Percentiles rank a stretch among this genome's conserved stretches.
These are phyloP conservation scores for Globisporangium viniferum DNA, from an alignment of 352 stramenopile genomes.

Conservation along the genomic window DNA sequence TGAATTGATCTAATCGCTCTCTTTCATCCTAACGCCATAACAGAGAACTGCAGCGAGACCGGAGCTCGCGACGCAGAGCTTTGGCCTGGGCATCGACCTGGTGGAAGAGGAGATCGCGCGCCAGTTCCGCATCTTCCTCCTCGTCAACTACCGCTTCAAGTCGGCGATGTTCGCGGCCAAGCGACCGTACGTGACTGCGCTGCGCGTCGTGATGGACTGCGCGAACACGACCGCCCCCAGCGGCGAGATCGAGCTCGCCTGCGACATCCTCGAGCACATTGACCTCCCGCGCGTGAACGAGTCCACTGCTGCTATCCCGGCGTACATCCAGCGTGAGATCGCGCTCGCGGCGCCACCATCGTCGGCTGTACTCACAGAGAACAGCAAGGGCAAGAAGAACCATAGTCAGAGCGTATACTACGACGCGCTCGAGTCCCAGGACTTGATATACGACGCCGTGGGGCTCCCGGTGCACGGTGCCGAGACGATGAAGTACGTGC, in stretches of 20 bases:
- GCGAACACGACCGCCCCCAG: slow-evolving; percentile 28
- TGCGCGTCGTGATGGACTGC: slow-evolving; percentile 60
- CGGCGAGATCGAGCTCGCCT: slow-evolving; percentile 24
- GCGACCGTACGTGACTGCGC: slow-evolving; percentile 51
- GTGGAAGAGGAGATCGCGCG: slow-evolving; percentile 38
- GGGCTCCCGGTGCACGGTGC: slow-evolving; percentile 12
- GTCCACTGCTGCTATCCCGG: slow-evolving; percentile 26
- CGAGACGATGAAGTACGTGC: slow-evolving; percentile 49
- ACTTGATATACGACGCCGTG: slow-evolving; percentile 28
- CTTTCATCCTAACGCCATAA: neutral
- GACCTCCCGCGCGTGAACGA: slow-evolving; percentile 52
- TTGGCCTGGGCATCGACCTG: slow-evolving; percentile 34
- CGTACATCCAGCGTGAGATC: slow-evolving; percentile 48
- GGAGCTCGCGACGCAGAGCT: slow-evolving; percentile 42
- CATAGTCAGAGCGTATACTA: slow-evolving; percentile 45
- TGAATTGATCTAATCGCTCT: neutral
- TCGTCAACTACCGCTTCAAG: slow-evolving; percentile 62
- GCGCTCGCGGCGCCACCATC: slow-evolving; percentile 29
- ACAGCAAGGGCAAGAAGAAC: slow-evolving; percentile 14
- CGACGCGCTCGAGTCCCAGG: slow-evolving; percentile 52
- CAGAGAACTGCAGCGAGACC: slow-evolving; percentile 33
- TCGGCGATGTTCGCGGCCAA: slow-evolving; percentile 50
- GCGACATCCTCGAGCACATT: slow-evolving; percentile 56
- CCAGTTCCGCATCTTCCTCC: slow-evolving; percentile 43
- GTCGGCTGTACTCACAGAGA: slow-evolving; percentile 18